These are phyloP conservation scores for Plasmodiophora brassicae DNA, from an alignment of 208 protist species.

Conservation along the genomic window DNA sequence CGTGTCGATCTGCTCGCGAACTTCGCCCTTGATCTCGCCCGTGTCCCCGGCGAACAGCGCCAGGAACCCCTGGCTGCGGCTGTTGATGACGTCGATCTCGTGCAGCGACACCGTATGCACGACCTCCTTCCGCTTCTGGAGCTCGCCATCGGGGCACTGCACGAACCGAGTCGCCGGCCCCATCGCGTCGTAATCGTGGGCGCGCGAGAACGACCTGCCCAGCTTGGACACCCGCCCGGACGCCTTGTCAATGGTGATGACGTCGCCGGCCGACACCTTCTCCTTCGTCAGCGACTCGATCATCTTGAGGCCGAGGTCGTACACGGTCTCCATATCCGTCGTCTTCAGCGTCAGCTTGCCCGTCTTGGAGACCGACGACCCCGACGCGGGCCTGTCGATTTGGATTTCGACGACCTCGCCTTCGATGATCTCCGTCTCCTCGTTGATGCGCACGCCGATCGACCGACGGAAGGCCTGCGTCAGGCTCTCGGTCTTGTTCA, in stretches of 20 bases:
- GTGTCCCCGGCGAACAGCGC: constrained; percentile 99
- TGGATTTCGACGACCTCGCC: constrained; percentile 99
- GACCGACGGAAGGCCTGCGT: constrained; percentile 96
- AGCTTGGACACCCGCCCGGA: constrained; percentile 94
- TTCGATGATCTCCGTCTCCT: constrained; percentile 99
- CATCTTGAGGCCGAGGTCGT: constrained; percentile 99
- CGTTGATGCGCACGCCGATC: constrained; percentile 98
- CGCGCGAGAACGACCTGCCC: constrained; percentile 90
- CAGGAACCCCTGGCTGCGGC: constrained; percentile 93
- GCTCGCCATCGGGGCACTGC: constrained; percentile 68
- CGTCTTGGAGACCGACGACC: constrained; percentile 44
- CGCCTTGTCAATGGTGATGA: constrained; percentile 99
- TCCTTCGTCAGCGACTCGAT: constrained; percentile 98
- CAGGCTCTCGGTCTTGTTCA: constrained; percentile 99
- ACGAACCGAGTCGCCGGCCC: constrained; percentile 57
- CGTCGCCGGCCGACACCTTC: constrained; percentile 85
- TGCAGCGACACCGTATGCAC: constrained; percentile 98
- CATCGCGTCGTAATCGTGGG: constrained; percentile 85
- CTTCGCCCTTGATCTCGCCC: constrained; percentile 99
- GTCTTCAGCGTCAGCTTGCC: constrained; percentile 99
- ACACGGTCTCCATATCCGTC: constrained; percentile 99
- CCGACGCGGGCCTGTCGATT: constrained; percentile 89
- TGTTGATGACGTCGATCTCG: constrained; percentile 99
- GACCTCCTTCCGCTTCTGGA: constrained; percentile 98
- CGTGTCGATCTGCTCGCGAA: constrained; percentile 97